phyloP scores from a whole-genome alignment of 2,329 filamentous ascomycete genomes.

The Alternaria gaisen region DNA sequence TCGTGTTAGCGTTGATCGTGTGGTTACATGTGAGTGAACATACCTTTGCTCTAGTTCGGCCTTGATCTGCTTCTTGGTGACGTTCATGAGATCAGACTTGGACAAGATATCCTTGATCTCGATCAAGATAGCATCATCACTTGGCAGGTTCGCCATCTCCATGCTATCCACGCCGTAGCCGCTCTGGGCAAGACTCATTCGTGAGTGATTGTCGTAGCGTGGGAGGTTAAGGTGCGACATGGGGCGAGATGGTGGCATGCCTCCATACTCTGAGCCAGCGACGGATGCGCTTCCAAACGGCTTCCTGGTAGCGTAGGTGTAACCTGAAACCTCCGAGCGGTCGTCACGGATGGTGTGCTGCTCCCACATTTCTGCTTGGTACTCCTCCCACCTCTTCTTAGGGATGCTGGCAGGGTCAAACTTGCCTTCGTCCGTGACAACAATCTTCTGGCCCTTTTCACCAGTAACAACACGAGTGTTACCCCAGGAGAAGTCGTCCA shows the following conservation, averaged over 20 bases:
- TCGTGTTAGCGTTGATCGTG: conserved; percentile 25
- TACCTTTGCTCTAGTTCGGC: conserved; percentile 82
- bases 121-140: conserved; percentile 86
- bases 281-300: conserved; percentile 60
- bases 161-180: conserved; percentile 61
- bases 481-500: conserved; percentile 99
- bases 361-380: conserved; percentile 98
- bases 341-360: conserved; percentile 85
- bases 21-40: conserved; percentile 15
- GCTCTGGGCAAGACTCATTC: conserved; percentile 67
- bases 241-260: conserved; percentile 60
- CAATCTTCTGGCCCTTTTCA: conserved; percentile 88
- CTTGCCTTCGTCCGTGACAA: conserved; percentile 96
- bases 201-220: conserved; percentile 54
- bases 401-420: conserved; percentile 94
- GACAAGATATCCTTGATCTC: conserved; percentile 95
- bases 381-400: conserved; percentile 99
- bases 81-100: conserved; percentile 93
- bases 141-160: conserved; percentile 81
- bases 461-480: conserved; percentile 97
- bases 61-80: conserved; percentile 99
- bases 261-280: conserved; percentile 71
- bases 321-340: conserved; percentile 87
- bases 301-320: conserved; percentile 88
- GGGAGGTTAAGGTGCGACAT: conserved; percentile 68